A percentile compares a stretch with the other conserved stretches of the same genome.
Evolutionary conservation across 2,329 filamentous ascomycete genomes (phyloP).

Genomic region (Macroventuria anomochaeta): DNA sequence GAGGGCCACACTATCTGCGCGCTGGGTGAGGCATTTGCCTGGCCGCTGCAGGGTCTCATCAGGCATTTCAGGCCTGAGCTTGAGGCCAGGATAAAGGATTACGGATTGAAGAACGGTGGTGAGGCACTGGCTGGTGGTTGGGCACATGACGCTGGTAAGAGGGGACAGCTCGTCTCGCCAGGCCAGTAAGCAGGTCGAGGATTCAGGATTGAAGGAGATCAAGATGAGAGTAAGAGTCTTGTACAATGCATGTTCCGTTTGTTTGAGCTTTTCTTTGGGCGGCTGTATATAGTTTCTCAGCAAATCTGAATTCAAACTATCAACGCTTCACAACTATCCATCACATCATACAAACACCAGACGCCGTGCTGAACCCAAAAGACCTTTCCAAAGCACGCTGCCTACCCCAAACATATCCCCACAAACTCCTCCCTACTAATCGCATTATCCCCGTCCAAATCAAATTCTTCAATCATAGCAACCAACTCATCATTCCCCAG

Average conservation of each 20-base stretch:
- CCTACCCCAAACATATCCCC: constrained; percentile 64
- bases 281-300: constrained; percentile 47
- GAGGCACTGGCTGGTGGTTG: constrained; percentile 85
- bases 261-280: constrained; percentile 31
- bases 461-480: constrained; percentile 98
- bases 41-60: constrained; percentile 97
- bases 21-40: constrained; percentile 95
- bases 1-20: constrained; percentile 99
- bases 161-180: constrained; percentile 85
- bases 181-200: constrained; percentile 67
- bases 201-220: not conserved
- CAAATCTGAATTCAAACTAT: constrained; percentile 32
- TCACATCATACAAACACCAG: no score
- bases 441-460: constrained; percentile 88
- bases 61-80: constrained; percentile 97
- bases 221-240: constrained; percentile 22
- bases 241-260: constrained; percentile 44
- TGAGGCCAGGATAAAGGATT: constrained; percentile 86
- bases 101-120: constrained; percentile 74
- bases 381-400: not conserved
- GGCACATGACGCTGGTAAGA: constrained; percentile 73
- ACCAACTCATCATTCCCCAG: constrained; percentile 90
- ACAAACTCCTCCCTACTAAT: constrained; percentile 70
- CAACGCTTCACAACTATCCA: constrained; percentile 19
- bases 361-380: constrained; percentile 8